A percentile compares a stretch with the other conserved stretches of the same genome.
These are phyloP conservation scores for Nakazawaea laoshanensis DNA, from an alignment of 805 yeast species.

Conservation along the genomic window DNA sequence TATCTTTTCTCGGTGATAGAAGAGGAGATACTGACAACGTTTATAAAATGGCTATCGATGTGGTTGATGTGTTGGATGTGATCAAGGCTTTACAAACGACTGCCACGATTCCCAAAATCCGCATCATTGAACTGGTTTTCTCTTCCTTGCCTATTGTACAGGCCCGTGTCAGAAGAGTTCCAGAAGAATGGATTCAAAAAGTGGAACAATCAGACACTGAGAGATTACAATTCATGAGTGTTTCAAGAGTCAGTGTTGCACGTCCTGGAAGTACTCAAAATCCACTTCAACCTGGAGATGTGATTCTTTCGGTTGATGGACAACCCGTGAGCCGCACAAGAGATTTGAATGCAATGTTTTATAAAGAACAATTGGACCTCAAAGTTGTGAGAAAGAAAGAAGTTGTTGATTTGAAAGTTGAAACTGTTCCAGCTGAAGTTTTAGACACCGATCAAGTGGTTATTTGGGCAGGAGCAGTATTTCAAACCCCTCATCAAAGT, in stretches of 20 bases:
- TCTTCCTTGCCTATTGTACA: conserved; percentile 57
- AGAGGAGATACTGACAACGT: conserved; percentile 52
- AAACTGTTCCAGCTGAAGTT: conserved; percentile 51
- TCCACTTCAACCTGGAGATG: conserved; percentile 56
- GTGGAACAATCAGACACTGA: conserved; percentile 52
- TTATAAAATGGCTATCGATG: conserved; percentile 71
- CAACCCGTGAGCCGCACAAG: conserved; percentile 55
- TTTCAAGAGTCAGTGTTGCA: conserved; percentile 45
- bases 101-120: conserved; percentile 37
- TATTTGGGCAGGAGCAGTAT: conserved; percentile 74
- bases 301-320: conserved; percentile 63
- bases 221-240: conserved; percentile 65
- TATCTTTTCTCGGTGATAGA: conserved; percentile 74
- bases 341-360: conserved; percentile 49
- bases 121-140: conserved; percentile 76
- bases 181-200: conserved; percentile 70
- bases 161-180: conserved; percentile 82
- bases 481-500: conserved; percentile 90
- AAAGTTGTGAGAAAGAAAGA: conserved; percentile 66
- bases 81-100: conserved; percentile 45
- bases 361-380: conserved; percentile 38
- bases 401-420: conserved; percentile 51
- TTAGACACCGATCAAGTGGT: conserved; percentile 59
- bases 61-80: conserved; percentile 52
- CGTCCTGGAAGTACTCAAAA: conserved; percentile 16